Evolutionary conservation across 345 rosid genomes (phyloP), one percentile per base, ranked within the genome.

Genomic region (Dimocarpus longan): DNA sequence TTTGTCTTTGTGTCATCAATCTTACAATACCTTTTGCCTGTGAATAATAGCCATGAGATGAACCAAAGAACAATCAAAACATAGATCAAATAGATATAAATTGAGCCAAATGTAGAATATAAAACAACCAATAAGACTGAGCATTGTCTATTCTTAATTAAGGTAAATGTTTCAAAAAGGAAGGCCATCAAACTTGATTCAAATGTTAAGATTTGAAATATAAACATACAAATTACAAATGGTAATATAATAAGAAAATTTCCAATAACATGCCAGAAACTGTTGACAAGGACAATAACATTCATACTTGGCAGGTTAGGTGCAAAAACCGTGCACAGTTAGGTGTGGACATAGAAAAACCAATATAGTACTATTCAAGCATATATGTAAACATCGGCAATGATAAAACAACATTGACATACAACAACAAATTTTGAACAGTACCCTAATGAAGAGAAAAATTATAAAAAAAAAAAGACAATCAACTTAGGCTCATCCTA

Each of bases 91-190:
- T 37, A 19, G 18, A 67, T 32, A 70, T 24, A 15, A 71, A 46
- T n/a, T 16, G 60, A 52, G 63, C 62, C 74, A 52, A 70, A 70
- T 46, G 28, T 22, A 52, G 63, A 71, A 52, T 18, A 26, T 48
- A 70, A 13, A 32, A 48, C 15, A 70, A 13, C 16, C 54, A 48
- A 48, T 12, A 57, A 57, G 6, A 52, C 26, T 6, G 10, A 8
- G 5, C 43, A 28, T 52, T 71, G 26, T 71, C 22, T 52, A 40
- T 71, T 32, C 19, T 70, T 22, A 6, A 10, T 52, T 18, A 42
- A 28, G 63, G 63, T 52, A 39, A 52, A 71, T 71, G 22, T 50
- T 28, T 50, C 12, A 26, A 24, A 48, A 9, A 6, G 6, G 22
- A 63, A 52, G 15, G 15, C 37, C 42, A 52, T 71, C 56, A 52